Conservation (phyloP, 2,329 filamentous ascomycete genomes). For the Trichoderma sp. region DNA sequence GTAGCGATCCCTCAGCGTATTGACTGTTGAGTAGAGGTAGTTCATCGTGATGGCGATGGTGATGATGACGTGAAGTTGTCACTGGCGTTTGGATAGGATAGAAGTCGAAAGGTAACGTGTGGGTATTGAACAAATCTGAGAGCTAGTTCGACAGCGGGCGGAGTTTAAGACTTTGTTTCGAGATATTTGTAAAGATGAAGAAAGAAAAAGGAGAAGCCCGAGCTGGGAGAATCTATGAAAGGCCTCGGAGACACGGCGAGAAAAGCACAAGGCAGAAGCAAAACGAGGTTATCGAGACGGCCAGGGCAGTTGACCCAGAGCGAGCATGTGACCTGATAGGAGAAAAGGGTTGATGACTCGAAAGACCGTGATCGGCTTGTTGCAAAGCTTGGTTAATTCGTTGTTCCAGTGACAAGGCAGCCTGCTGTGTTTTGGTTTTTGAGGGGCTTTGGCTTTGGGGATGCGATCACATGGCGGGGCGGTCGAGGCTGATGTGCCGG, state of each 20-base stretch:
- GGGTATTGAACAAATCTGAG: neutral
- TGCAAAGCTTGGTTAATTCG: neutral
- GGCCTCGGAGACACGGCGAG: neutral
- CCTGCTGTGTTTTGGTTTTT: neutral
- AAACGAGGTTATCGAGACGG: neutral
- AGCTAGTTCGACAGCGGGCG: neutral
- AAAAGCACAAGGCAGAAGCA: neutral
- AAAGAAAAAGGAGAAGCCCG: neutral
- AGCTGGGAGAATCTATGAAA: neutral
- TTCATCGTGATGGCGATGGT: slow-evolving; percentile 62
- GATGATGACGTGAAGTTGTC: neutral
- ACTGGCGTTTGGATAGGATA: neutral
- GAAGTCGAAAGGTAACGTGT: neutral
- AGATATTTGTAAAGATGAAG: neutral
- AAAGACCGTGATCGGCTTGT: neutral
- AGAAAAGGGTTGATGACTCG: neutral
- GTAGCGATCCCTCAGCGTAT: slow-evolving; percentile 86
- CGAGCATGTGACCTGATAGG: neutral
- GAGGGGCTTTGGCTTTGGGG: slow-evolving; percentile 17
- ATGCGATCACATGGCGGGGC: slow-evolving; percentile 33
- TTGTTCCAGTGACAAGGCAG: slow-evolving; percentile 1
- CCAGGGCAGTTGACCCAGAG: neutral
- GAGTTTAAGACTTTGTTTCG: neutral
- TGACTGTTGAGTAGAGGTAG: slow-evolving; percentile 87
- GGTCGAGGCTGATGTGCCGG: slow-evolving; percentile 19